Conservation (phyloP, 2,329 filamentous ascomycete species). For the Stemphylium lycopersici region DNA sequence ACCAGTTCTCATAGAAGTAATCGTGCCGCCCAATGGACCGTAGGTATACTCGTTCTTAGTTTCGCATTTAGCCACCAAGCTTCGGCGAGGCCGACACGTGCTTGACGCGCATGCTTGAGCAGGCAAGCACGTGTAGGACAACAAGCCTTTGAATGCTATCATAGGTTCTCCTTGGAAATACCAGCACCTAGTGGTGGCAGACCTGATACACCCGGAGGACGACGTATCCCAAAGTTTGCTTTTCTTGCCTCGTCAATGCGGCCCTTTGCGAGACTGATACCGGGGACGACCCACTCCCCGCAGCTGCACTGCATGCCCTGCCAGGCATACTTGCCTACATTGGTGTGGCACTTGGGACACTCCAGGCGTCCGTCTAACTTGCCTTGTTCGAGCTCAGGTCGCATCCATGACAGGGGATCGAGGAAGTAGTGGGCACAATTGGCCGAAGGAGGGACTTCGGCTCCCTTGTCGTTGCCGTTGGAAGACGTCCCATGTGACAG, state of each 20-base stretch:
- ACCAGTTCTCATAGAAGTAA: too few species aligned
- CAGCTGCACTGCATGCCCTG: conserved; percentile 94
- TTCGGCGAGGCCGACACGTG: too few species aligned
- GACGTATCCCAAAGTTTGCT: conserved; percentile 40
- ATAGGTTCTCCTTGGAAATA: conserved; percentile 17
- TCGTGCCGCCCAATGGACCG: too few species aligned
- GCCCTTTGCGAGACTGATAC: conserved; percentile 82
- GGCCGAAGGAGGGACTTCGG: conserved; percentile 12
- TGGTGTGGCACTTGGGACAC: conserved; percentile 84
- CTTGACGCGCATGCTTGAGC: too few species aligned
- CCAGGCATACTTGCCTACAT: conserved; percentile 94
- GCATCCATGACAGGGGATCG: conserved; percentile 96
- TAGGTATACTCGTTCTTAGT: too few species aligned
- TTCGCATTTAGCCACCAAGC: too few species aligned
- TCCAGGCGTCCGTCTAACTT: conserved; percentile 81
- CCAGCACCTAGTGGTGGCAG: conserved; percentile 11
- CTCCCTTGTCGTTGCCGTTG: conserved; percentile 14
- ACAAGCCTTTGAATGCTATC: background rate
- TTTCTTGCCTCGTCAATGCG: conserved; percentile 73
- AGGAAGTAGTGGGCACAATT: conserved; percentile 86
- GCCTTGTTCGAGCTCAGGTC: conserved; percentile 78
- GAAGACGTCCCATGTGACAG: conserved; percentile 62
- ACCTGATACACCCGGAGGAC: conserved; percentile 36
- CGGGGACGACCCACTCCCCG: conserved; percentile 86
- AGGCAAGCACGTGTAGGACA: too few species aligned